Evolutionary conservation across 805 yeast genomes (phyloP).

Genomic region (Candida bentonensis): DNA sequence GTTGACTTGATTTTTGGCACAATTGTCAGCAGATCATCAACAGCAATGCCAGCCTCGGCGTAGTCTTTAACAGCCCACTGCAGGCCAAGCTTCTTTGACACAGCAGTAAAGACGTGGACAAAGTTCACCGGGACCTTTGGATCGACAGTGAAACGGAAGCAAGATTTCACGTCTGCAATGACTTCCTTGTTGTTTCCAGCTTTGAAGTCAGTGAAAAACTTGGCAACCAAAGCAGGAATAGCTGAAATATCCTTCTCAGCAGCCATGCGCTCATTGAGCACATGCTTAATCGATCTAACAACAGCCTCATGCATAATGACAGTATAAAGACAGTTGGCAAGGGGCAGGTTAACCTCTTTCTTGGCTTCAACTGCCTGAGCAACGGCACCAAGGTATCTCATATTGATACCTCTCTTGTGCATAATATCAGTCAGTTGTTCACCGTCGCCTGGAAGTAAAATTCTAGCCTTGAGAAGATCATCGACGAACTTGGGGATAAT

Average conservation of each 20-base stretch:
- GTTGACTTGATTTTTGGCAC: slow-evolving; percentile 69
- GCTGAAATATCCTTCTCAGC: slow-evolving; percentile 39
- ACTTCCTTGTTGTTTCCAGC: slow-evolving; percentile 26
- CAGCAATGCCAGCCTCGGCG: slow-evolving; percentile 22
- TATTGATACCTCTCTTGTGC: slow-evolving; percentile 74
- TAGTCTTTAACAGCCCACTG: slow-evolving; percentile 57
- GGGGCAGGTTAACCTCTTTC: slow-evolving; percentile 23
- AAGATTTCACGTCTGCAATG: slow-evolving; percentile 36
- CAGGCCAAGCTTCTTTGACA: slow-evolving; percentile 68
- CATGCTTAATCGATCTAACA: slow-evolving; percentile 67
- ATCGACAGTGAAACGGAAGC: slow-evolving; percentile 52
- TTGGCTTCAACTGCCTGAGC: slow-evolving; percentile 25
- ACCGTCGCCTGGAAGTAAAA: slow-evolving; percentile 62
- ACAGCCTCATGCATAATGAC: slow-evolving; percentile 54
- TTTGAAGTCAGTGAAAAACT: slow-evolving; percentile 27
- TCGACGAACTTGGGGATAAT: slow-evolving; percentile 51
- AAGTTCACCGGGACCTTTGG: slow-evolving; percentile 32
- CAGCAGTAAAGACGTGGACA: slow-evolving; percentile 46
- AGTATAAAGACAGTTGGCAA: slow-evolving; percentile 32
- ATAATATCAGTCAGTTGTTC: slow-evolving; percentile 49
- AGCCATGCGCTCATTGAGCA: slow-evolving; percentile 37
- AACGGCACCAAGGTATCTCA: slow-evolving; percentile 71
- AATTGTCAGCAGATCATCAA: slow-evolving; percentile 52
- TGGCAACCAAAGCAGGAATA: slow-evolving; percentile 59
- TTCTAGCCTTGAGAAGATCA: slow-evolving; percentile 38